Evolutionary conservation across 2,329 filamentous ascomycete species (phyloP).

Genomic region (Clarireedia sp.): DNA sequence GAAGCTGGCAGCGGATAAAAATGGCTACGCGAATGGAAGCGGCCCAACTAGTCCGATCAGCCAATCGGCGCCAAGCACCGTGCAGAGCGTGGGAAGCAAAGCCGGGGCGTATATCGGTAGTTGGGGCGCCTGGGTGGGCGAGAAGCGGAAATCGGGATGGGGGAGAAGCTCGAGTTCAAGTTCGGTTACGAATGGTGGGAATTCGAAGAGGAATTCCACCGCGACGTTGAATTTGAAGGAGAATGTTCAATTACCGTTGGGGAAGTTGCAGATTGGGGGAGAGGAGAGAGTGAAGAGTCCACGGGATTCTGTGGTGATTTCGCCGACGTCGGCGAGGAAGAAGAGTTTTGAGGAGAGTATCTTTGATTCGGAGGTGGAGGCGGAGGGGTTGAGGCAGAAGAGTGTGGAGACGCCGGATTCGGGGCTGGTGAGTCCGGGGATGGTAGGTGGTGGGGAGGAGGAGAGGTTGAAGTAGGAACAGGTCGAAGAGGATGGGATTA

Average conservation of each 20-base stretch:
- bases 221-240: constrained; percentile 17
- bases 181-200: constrained; percentile 57
- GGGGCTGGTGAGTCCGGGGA: not conserved
- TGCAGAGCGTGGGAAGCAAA: constrained; percentile 44
- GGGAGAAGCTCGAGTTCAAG: constrained; percentile 54
- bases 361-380: constrained; percentile 26
- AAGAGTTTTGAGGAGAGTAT: constrained; percentile 28
- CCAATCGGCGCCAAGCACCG: constrained; percentile 35
- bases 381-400: not conserved
- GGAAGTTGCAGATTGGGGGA: constrained; percentile 18
- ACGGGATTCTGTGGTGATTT: constrained; percentile 5
- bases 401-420: not conserved
- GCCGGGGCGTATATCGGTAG: constrained; percentile 59
- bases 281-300: constrained; percentile 27
- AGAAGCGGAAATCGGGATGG: constrained; percentile 55
- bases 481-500: not conserved
- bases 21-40: constrained; percentile 10
- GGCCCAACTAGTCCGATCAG: constrained; percentile 15
- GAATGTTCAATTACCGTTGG: constrained; percentile 6
- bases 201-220: constrained; percentile 19
- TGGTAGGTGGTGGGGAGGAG: not conserved
- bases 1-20: constrained; percentile 17
- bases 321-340: constrained; percentile 4
- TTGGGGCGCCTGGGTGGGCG: constrained; percentile 63
- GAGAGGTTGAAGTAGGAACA: not conserved